Percentiles rank a stretch among this genome's conserved stretches.
These are phyloP conservation scores for Mycothermus thermophilus DNA, from an alignment of 495 filamentous ascomycete genomes.

Conservation along the genomic window DNA sequence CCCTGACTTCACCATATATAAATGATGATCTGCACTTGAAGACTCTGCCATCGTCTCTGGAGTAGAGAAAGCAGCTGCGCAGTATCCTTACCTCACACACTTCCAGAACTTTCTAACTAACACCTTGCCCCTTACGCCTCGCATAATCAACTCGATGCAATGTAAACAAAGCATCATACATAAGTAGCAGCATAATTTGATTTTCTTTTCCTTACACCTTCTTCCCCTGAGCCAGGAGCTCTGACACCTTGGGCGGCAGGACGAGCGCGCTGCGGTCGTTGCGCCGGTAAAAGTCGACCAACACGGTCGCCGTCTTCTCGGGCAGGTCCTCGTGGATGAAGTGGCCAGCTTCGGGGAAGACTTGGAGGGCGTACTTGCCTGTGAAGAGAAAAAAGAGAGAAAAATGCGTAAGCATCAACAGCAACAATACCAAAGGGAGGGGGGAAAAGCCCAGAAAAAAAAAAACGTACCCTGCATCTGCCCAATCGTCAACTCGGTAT, in stretches of 20 bases:
- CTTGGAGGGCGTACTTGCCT: conserved; percentile 92
- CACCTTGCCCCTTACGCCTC: too few relatives aligned
- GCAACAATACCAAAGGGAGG: not conserved
- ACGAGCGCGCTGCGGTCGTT: conserved; percentile 79
- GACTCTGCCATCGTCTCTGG: too few relatives aligned
- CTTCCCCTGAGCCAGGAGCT: conserved; percentile 39
- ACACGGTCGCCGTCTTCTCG: conserved; percentile 63
- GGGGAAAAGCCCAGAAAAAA: not conserved
- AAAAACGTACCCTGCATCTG: conserved; percentile 75
- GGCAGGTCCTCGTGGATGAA: conserved; percentile 95
- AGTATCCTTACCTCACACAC: too few relatives aligned
- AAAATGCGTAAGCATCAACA: not conserved
- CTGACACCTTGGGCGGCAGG: conserved; percentile 75
- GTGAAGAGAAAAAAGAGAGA: not conserved
- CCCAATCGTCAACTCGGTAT: conserved; percentile 90
- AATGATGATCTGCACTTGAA: too few relatives aligned
- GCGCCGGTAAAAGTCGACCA: conserved; percentile 81
- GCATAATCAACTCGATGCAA: too few relatives aligned
- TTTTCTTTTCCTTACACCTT: conserved; percentile 24
- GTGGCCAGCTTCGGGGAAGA: conserved; percentile 89
- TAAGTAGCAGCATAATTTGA: not conserved
- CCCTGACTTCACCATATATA: too few relatives aligned
- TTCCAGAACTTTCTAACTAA: too few relatives aligned
- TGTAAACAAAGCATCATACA: too few relatives aligned
- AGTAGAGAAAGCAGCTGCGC: too few relatives aligned